Percentiles rank a stretch among this genome's conserved stretches.
These are phyloP conservation scores for Dactylellina haptotyla DNA, from an alignment of 2,329 filamentous ascomycete genomes.

Conservation along the genomic window DNA sequence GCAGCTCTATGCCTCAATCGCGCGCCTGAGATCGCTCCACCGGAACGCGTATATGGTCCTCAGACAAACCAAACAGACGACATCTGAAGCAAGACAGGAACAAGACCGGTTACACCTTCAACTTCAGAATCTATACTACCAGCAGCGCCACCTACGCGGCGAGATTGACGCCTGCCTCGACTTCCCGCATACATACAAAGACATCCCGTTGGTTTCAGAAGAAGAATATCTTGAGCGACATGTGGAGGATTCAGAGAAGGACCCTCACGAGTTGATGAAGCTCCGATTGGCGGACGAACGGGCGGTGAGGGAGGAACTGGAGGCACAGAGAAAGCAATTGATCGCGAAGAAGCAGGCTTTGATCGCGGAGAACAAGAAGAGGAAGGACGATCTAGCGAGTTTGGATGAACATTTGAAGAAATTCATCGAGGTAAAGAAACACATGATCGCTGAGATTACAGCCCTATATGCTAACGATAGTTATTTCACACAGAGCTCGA, in stretches of 20 bases:
- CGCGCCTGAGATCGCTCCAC: slow-evolving; percentile 83
- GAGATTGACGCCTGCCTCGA: slow-evolving; percentile 82
- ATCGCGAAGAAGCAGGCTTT: slow-evolving; percentile 74
- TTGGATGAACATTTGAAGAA: slow-evolving; percentile 92
- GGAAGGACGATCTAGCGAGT: slow-evolving; percentile 90
- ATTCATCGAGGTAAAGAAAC: slow-evolving; percentile 67
- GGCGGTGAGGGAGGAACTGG: slow-evolving; percentile 81
- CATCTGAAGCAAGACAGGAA: slow-evolving; percentile 86
- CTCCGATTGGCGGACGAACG: slow-evolving; percentile 92
- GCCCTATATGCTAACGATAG: slow-evolving; percentile 3
- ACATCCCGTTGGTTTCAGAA: slow-evolving; percentile 82
- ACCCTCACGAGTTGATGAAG: slow-evolving; percentile 85
- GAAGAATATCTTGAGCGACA: slow-evolving; percentile 82
- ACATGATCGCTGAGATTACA: neutral
- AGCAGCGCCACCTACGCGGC: slow-evolving; percentile 87
- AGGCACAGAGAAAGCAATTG: slow-evolving; percentile 68
- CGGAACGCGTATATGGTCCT: slow-evolving; percentile 82
- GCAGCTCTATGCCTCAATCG: slow-evolving; percentile 78
- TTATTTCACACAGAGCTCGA: slow-evolving; percentile 73
- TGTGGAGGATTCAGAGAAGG: slow-evolving; percentile 76
- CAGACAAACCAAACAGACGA: slow-evolving; percentile 84
- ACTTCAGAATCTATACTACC: slow-evolving; percentile 95
- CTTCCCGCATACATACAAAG: slow-evolving; percentile 78
- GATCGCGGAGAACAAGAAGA: slow-evolving; percentile 83
- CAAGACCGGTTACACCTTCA: slow-evolving; percentile 91